Evolutionary conservation across 371 early-diverging fungal species (phyloP).

Genomic region (Apophysomyces elegans): DNA sequence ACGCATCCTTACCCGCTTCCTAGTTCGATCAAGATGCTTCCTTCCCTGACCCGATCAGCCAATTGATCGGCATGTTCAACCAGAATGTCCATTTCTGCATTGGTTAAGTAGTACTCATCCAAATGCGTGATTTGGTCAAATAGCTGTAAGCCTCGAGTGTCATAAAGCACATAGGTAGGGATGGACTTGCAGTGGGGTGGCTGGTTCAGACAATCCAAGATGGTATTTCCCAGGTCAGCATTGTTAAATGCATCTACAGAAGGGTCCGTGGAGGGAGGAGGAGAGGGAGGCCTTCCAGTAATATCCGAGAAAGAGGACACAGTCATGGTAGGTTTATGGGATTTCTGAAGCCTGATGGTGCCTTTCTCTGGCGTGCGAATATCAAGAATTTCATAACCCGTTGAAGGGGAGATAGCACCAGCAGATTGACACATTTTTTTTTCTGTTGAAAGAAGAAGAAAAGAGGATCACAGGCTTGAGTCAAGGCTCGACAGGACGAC

Average conservation of each 20-base stretch:
- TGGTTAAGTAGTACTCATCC: conserved; percentile 86
- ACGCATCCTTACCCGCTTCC: conserved; percentile 75
- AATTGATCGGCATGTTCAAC: conserved; percentile 62
- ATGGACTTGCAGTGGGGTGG: conserved; percentile 50
- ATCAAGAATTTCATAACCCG: conserved; percentile 46
- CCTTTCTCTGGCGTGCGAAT: conserved; percentile 27
- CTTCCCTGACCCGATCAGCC: conserved; percentile 66
- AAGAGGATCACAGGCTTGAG: background rate
- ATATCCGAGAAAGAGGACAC: background rate
- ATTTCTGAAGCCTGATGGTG: conserved; percentile 12
- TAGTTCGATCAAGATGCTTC: conserved; percentile 78
- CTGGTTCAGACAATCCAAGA: conserved; percentile 48
- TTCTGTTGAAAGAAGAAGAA: conserved; percentile 28
- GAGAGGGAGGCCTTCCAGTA: conserved; percentile 28
- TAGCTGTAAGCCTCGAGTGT: conserved; percentile 80
- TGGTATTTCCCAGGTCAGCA: conserved; percentile 48
- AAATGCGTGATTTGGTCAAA: conserved; percentile 89
- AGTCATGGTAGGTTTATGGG: background rate
- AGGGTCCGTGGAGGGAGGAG: conserved; percentile 32
- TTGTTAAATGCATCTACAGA: conserved; percentile 45
- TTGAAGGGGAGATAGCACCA: conserved; percentile 26
- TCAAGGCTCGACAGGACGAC: no score
- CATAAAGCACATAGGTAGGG: conserved; percentile 83
- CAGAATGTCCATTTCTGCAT: conserved; percentile 83
- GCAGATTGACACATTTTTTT: background rate